These are phyloP conservation scores for Albatrellus ellisii DNA, from an alignment of 768 basidiomycete species.

Conservation along the genomic window DNA sequence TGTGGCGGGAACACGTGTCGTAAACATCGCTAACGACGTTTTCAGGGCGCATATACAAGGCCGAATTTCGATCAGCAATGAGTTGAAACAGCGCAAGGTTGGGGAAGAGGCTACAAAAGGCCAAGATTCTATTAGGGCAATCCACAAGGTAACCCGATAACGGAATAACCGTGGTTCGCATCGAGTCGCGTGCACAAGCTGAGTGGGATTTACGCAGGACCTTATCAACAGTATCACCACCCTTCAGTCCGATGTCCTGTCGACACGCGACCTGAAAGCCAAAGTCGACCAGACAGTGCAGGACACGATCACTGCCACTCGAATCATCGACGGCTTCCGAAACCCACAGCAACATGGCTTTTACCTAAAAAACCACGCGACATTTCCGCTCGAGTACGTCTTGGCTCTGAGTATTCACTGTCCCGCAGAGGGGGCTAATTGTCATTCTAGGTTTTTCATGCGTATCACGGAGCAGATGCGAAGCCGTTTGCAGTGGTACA, in stretches of 20 bases:
- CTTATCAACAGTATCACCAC: slow-evolving; percentile 46
- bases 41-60: slow-evolving; percentile 59
- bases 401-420: not conserved
- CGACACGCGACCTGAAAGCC: slow-evolving; percentile 55
- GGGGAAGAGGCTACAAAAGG: slow-evolving; percentile 66
- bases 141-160: slow-evolving; percentile 42
- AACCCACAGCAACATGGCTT: slow-evolving; percentile 59
- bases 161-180: not conserved
- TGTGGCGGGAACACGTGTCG: slow-evolving; percentile 14
- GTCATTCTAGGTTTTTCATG: slow-evolving; percentile 45
- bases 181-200: not conserved
- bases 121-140: slow-evolving; percentile 48
- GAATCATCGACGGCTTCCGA: slow-evolving; percentile 66
- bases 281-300: slow-evolving; percentile 71
- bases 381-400: slow-evolving; percentile 71
- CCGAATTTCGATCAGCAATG: slow-evolving; percentile 68
- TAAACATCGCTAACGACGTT: slow-evolving; percentile 5
- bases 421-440: not conserved
- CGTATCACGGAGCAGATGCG: slow-evolving; percentile 61
- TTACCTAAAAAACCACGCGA: slow-evolving; percentile 65
- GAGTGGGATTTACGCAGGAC: slow-evolving; percentile 33
- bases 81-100: slow-evolving; percentile 61
- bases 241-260: slow-evolving; percentile 51
- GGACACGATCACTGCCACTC: slow-evolving; percentile 66
- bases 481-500: slow-evolving; percentile 65